These are phyloP conservation scores for Capronia coronata DNA, from an alignment of 2,329 filamentous ascomycete genomes.

Conservation along the genomic window DNA sequence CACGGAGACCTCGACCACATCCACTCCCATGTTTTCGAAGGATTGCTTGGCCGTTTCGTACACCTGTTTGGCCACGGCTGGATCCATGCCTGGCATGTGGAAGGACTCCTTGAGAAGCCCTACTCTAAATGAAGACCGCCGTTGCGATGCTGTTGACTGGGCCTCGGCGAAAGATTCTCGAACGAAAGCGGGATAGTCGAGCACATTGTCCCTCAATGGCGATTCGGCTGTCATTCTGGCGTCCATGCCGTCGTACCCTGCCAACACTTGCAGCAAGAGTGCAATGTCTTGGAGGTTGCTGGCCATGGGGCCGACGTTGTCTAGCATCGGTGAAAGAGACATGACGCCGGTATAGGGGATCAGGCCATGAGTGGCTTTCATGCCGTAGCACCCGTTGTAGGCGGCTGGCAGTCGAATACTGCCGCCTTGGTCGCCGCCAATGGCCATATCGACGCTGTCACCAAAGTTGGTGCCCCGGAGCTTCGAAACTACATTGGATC, in stretches of 20 bases:
- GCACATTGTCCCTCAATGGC: constrained; percentile 32
- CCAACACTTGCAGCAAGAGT: constrained; percentile 38
- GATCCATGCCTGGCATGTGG: constrained; percentile 36
- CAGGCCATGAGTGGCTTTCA: constrained; percentile 46
- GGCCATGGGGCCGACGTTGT: constrained; percentile 43
- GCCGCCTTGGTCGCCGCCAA: constrained; percentile 47
- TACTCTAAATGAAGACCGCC: constrained; percentile 27
- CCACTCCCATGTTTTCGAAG: constrained; percentile 38
- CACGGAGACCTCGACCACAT: constrained; percentile 41
- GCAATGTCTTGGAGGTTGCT: constrained; percentile 38
- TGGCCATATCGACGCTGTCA: constrained; percentile 41
- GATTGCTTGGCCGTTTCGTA: constrained; percentile 32
- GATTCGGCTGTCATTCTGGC: constrained; percentile 33
- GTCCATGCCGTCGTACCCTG: constrained; percentile 43
- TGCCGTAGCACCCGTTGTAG: constrained; percentile 37
- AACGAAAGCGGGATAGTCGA: constrained; percentile 31
- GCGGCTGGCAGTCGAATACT: constrained; percentile 43
- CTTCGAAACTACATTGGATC: constrained; percentile 18
- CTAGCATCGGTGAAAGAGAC: constrained; percentile 43
- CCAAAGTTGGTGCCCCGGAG: constrained; percentile 14
- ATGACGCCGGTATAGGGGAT: constrained; percentile 46
- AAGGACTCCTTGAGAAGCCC: constrained; percentile 45
- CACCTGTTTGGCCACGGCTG: constrained; percentile 36
- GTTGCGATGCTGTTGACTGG: background rate
- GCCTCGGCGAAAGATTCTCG: background rate